Conservation (phyloP, 2,329 filamentous ascomycete species). For the Diplodia corticola region DNA sequence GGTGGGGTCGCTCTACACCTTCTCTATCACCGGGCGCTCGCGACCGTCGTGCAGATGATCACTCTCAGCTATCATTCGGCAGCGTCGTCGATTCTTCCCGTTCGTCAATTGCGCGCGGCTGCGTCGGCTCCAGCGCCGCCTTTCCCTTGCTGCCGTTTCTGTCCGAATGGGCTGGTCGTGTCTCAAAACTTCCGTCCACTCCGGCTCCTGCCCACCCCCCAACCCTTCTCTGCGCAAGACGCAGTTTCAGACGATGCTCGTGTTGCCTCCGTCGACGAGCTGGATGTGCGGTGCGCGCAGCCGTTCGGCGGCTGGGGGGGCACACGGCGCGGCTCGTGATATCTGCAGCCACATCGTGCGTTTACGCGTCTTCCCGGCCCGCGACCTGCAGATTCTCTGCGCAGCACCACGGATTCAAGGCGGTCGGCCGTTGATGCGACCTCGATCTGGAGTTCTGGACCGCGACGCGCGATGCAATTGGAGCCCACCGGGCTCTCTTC, state of each 20-base stretch:
- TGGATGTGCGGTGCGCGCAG: not conserved
- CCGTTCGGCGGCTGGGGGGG: not conserved
- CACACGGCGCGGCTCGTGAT: constrained; percentile 19
- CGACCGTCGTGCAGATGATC: constrained; percentile 5
- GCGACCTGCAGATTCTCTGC: constrained; percentile 10
- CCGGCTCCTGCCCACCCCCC: not conserved
- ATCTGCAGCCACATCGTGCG: constrained; percentile 18
- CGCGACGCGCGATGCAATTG: not conserved
- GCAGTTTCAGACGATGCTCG: constrained; percentile 2
- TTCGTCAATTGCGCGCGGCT: not conserved
- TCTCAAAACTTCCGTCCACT: constrained; percentile 3
- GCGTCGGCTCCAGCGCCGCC: not conserved
- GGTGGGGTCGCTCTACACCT: not conserved
- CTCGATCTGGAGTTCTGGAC: not conserved
- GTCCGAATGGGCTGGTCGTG: constrained; percentile 1
- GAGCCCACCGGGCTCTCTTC: not conserved
- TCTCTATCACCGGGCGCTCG: not conserved
- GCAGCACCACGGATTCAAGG: not conserved
- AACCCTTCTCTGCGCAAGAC: not conserved
- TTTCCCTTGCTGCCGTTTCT: constrained; percentile 1
- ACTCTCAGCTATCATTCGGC: not conserved
- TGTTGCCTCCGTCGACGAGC: not conserved
- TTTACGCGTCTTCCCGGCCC: constrained; percentile 3
- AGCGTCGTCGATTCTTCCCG: not conserved
- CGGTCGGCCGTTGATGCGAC: not conserved